These are phyloP conservation scores for Capsicum rhomboideum DNA, from an alignment of 257 asterid species.

Conservation along the genomic window DNA sequence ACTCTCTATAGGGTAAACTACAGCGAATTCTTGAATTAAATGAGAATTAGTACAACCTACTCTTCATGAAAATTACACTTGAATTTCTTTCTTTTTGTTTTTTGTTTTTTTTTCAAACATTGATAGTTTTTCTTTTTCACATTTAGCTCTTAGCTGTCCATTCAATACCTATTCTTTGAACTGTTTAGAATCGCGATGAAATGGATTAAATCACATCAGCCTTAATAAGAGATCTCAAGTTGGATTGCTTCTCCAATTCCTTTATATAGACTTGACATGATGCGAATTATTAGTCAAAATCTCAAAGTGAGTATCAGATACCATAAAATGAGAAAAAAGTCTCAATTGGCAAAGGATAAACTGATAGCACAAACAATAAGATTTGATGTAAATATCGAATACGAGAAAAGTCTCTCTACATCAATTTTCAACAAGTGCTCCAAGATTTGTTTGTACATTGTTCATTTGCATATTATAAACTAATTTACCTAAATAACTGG, in stretches of 20 bases:
- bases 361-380: too few species aligned
- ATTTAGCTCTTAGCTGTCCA: background rate
- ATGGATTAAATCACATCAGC: background rate
- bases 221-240: background rate
- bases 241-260: too few species aligned
- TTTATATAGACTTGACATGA: too few species aligned
- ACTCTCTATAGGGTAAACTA: background rate
- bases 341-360: too few species aligned
- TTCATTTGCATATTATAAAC: background rate
- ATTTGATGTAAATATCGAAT: too few species aligned
- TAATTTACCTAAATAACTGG: background rate
- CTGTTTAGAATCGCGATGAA: background rate
- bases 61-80: background rate
- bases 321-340: too few species aligned
- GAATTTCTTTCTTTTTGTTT: background rate
- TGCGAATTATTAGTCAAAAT: too few species aligned
- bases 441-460: background rate
- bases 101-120: background rate
- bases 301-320: too few species aligned
- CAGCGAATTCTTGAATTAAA: background rate
- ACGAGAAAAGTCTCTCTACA: too few species aligned
- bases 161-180: background rate
- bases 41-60: background rate
- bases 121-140: background rate
- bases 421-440: background rate